Conservation (phyloP, 169 alveolate species). For the Eimeria necatrix region DNA sequence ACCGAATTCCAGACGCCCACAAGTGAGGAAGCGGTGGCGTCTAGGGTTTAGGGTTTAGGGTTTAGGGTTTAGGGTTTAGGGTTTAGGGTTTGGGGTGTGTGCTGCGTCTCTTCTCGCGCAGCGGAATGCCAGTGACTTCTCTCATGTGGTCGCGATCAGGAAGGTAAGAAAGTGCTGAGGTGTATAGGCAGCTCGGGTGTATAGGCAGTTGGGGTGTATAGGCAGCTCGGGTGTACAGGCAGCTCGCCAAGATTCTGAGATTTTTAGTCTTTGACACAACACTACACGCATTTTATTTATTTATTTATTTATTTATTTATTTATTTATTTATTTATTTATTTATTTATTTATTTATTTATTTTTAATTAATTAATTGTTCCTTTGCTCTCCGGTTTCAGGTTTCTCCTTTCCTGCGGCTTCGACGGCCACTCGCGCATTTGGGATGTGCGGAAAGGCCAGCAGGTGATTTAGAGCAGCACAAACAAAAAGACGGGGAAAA, state of each 20-base stretch:
- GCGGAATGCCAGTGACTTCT: conserved; percentile 69
- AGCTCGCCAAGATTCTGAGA: too few species aligned
- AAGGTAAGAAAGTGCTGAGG: background rate
- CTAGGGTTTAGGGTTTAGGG: background rate
- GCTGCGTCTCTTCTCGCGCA: background rate
- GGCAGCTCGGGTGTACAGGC: background rate
- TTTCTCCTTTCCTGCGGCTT: conserved; percentile 53
- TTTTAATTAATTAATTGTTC: background rate
- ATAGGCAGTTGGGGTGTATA: conserved; percentile 24
- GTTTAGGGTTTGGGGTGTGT: conserved; percentile 23
- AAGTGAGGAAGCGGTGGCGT: conserved; percentile 7
- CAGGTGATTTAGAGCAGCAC: conserved; percentile 54
- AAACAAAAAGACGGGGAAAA: too few species aligned
- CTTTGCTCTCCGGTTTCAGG: background rate
- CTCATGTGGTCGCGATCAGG: conserved; percentile 48
- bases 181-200: too few species aligned
- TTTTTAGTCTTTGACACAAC: too few species aligned
- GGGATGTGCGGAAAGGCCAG: conserved; percentile 72
- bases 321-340: background rate
- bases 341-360: background rate
- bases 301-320: too few species aligned
- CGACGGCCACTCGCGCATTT: conserved; percentile 70
- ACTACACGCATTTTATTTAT: too few species aligned
- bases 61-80: background rate
- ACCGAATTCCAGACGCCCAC: conserved; percentile 29